phyloP scores from a whole-genome alignment of 495 filamentous ascomycete species.

The Aspergillus nanangensis region DNA sequence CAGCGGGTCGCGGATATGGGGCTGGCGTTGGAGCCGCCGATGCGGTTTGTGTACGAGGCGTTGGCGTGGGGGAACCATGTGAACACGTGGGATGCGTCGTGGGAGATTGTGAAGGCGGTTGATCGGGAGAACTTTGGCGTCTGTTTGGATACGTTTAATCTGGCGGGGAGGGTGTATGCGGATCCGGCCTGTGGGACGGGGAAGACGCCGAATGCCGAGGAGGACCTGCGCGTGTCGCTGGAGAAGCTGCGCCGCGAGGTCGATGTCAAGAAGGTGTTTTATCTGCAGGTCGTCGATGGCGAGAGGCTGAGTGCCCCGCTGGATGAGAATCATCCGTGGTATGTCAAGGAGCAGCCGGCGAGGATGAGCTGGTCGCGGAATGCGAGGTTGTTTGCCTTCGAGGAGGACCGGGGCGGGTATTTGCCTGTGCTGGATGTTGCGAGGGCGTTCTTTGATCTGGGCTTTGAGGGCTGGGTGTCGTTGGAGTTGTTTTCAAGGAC shows the following conservation, averaged over 20 bases:
- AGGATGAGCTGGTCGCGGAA: slow-evolving; percentile 83
- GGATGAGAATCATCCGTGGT: slow-evolving; percentile 57
- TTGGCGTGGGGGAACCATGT: slow-evolving; percentile 71
- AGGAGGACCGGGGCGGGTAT: slow-evolving; percentile 66
- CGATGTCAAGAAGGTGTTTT: slow-evolving; percentile 68
- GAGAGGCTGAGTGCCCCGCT: slow-evolving; percentile 59
- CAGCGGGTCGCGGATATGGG: slow-evolving; percentile 63
- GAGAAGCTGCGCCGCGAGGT: slow-evolving; percentile 50
- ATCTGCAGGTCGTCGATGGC: slow-evolving; percentile 76
- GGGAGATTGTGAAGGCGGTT: slow-evolving; percentile 62
- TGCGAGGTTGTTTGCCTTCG: slow-evolving; percentile 70
- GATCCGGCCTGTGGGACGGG: slow-evolving; percentile 57
- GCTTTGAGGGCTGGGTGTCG: slow-evolving; percentile 74
- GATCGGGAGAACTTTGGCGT: slow-evolving; percentile 71
- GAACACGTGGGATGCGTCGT: slow-evolving; percentile 70
- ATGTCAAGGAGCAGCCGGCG: slow-evolving; percentile 55
- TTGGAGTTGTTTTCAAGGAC: slow-evolving; percentile 72
- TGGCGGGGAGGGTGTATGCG: slow-evolving; percentile 68
- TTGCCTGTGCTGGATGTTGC: slow-evolving; percentile 61
- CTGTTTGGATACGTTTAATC: slow-evolving; percentile 80
- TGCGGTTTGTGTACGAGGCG: slow-evolving; percentile 74
- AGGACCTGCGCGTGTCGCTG: slow-evolving; percentile 53
- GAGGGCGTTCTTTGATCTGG: slow-evolving; percentile 57
- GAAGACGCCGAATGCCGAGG: slow-evolving; percentile 52
- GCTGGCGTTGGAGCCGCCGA: slow-evolving; percentile 40